Evolutionary conservation across 1,139 yeast genomes (phyloP).

Genomic region (Komagataea norvegica): DNA sequence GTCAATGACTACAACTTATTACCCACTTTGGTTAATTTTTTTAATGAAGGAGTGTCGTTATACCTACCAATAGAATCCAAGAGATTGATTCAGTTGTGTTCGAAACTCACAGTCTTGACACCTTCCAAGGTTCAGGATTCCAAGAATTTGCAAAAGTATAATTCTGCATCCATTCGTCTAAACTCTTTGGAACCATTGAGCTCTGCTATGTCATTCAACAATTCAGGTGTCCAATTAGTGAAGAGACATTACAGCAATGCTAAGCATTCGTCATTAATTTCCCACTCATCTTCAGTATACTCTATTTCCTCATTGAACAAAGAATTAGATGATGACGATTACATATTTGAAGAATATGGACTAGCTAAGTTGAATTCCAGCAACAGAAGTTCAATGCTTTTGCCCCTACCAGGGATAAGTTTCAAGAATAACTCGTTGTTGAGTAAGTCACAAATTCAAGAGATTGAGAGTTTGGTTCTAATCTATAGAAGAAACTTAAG

Average conservation of each 20-base stretch:
- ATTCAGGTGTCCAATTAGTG: constrained; percentile 37
- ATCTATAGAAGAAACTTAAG: constrained; percentile 26
- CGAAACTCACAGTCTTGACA: constrained; percentile 38
- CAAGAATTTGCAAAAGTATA: constrained; percentile 2
- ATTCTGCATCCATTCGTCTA: not conserved
- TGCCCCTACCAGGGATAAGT: constrained; percentile 32
- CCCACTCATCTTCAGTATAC: constrained; percentile 27
- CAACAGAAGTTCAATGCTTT: constrained; percentile 27
- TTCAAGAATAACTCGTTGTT: constrained; percentile 28
- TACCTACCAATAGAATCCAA: constrained; percentile 61
- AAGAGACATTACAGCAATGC: constrained; percentile 35
- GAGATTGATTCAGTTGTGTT: constrained; percentile 55
- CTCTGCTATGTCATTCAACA: constrained; percentile 15
- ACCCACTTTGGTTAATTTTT: constrained; percentile 68
- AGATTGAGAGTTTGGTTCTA: constrained; percentile 29
- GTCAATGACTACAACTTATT: constrained; percentile 54
- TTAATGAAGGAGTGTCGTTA: constrained; percentile 62
- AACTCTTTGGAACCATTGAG: constrained; percentile 5
- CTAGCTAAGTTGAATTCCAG: constrained; percentile 30
- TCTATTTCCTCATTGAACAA: constrained; percentile 28
- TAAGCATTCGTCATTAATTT: constrained; percentile 26
- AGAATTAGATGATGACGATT: constrained; percentile 32
- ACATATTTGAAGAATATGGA: constrained; percentile 35
- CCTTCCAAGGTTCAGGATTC: constrained; percentile 27
- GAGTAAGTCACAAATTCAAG: constrained; percentile 29